phyloP scores from a whole-genome alignment of 148 eudicot species.

The Talinum fruticosum region DNA sequence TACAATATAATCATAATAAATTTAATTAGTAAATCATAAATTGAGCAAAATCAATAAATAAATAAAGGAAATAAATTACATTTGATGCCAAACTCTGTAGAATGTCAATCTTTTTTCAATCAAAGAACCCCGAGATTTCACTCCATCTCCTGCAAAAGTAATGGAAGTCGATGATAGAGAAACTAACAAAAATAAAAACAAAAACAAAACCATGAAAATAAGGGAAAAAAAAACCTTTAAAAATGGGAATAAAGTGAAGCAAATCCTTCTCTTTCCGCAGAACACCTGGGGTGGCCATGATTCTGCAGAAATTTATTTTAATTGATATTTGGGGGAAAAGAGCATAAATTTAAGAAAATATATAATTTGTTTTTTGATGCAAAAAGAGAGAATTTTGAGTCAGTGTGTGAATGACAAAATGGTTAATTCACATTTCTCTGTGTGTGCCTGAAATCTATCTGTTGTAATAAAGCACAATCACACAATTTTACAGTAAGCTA shows the following conservation, averaged over 20 bases:
- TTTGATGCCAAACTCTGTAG: slow-evolving; percentile 68
- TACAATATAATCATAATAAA: not conserved
- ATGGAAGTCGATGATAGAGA: too few species aligned
- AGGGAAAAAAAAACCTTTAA: slow-evolving; percentile 39
- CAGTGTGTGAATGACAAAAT: not conserved
- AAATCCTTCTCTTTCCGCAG: slow-evolving; percentile 50
- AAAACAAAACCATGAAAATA: too few species aligned
- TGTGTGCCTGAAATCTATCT: not conserved
- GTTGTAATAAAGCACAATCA: not conserved
- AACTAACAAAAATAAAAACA: not conserved
- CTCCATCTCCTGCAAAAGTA: slow-evolving; percentile 43
- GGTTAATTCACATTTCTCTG: not conserved
- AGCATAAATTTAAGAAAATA: not conserved
- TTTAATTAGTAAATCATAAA: not conserved
- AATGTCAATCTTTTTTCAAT: slow-evolving; percentile 85
- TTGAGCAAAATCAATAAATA: not conserved
- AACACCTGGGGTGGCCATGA: slow-evolving; percentile 60
- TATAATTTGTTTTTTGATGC: not conserved
- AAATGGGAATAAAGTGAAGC: slow-evolving; percentile 47
- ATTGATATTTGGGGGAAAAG: not conserved
- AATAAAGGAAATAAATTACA: slow-evolving; percentile 37
- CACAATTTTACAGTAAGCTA: not conserved
- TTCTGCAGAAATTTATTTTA: too few species aligned
- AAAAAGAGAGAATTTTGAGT: not conserved
- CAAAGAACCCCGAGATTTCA: slow-evolving; percentile 51